Conservation (phyloP, 2,329 filamentous ascomycete species). For the Sphaerulina vaccinii region DNA sequence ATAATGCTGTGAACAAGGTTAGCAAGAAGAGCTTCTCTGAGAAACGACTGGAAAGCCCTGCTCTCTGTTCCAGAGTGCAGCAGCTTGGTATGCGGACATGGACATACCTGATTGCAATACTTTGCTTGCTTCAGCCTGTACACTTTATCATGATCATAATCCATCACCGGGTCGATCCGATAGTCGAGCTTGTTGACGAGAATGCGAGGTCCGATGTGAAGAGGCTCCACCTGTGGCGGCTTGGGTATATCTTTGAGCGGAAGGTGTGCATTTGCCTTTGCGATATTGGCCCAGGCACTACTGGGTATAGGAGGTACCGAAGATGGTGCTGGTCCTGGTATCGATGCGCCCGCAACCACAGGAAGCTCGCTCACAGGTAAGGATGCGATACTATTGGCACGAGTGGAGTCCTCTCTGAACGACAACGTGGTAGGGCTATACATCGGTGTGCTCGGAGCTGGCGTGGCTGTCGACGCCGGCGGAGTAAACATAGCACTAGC, state of each 20-base stretch:
- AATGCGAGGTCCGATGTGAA: slow-evolving; percentile 37
- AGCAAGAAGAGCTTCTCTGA: not conserved
- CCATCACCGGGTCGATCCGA: slow-evolving; percentile 56
- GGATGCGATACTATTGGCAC: slow-evolving; percentile 24
- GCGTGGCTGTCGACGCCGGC: slow-evolving; percentile 15
- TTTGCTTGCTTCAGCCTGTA: slow-evolving; percentile 62
- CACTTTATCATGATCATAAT: slow-evolving; percentile 56
- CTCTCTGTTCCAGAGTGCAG: not conserved
- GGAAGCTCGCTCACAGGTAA: slow-evolving; percentile 23
- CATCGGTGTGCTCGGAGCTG: slow-evolving; percentile 19
- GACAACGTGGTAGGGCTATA: slow-evolving; percentile 17
- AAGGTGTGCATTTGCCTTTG: slow-evolving; percentile 19
- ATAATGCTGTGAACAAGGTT: slow-evolving; percentile 45
- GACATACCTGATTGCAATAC: slow-evolving; percentile 55
- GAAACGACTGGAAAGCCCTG: too few relatives aligned
- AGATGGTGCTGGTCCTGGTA: slow-evolving; percentile 1
- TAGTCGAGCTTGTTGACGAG: slow-evolving; percentile 60
- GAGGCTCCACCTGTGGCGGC: slow-evolving; percentile 9
- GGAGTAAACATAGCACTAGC: slow-evolving; percentile 33
- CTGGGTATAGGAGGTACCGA: slow-evolving; percentile 1
- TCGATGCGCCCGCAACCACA: slow-evolving; percentile 4
- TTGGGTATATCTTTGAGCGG: slow-evolving; percentile 26
- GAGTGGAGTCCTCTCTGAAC: slow-evolving; percentile 19
- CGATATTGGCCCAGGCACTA: slow-evolving; percentile 26
- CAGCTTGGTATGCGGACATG: not conserved